Percentiles rank a stretch among this genome's conserved stretches.
Evolutionary conservation across 1,284 basidiomycete species (phyloP).

Genomic region (Tilletia caries): DNA sequence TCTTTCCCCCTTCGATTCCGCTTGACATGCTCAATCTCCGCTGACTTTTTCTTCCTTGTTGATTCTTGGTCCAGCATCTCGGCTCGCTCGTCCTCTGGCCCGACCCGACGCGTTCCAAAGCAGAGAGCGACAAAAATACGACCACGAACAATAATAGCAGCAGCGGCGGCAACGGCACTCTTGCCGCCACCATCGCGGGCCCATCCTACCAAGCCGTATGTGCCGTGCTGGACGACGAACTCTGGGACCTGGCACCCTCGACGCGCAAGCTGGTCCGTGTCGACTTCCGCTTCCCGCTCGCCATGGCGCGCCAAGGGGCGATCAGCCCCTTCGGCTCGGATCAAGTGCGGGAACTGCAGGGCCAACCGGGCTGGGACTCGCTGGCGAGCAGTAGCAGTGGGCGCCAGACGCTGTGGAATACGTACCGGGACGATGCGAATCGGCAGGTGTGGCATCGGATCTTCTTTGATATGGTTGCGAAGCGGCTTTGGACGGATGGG

Average conservation of each 20-base stretch:
- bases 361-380: conserved; percentile 10
- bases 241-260: not conserved
- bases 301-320: conserved; percentile 3
- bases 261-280: conserved; percentile 2
- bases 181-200: conserved; percentile 1
- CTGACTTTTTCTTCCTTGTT: not conserved
- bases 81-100: not conserved
- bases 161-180: not conserved
- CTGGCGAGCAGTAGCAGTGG: not conserved
- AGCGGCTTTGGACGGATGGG: conserved; percentile 11
- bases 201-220: conserved; percentile 8
- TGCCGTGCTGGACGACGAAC: conserved; percentile 10
- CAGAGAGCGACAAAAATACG: not conserved
- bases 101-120: not conserved
- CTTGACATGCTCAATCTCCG: not conserved
- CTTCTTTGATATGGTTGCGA: conserved; percentile 10
- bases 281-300: conserved; percentile 1
- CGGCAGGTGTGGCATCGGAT: conserved; percentile 11
- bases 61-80: not conserved
- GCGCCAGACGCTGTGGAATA: conserved; percentile 5
- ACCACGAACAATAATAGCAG: too few relatives aligned
- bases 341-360: conserved; percentile 3
- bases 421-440: conserved; percentile 8
- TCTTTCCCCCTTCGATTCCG: not conserved
- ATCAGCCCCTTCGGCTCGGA: not conserved